A percentile compares a stretch with the other conserved stretches of the same genome.
Evolutionary conservation across 495 filamentous ascomycete genomes (phyloP).

Genomic region (Talaromyces liani): DNA sequence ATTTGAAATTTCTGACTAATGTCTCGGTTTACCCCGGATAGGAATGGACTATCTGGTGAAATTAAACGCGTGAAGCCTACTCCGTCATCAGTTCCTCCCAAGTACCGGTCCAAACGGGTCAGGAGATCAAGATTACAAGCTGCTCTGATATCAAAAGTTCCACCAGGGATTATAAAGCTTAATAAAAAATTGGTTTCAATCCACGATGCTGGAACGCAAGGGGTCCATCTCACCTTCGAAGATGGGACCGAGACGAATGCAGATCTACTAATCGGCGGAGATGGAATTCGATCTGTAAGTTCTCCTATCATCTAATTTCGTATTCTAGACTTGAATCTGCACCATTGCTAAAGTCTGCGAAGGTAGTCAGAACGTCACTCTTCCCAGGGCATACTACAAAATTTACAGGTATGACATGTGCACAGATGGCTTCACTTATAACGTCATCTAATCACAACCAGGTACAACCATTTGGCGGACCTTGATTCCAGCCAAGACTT

Average conservation of each 20-base stretch:
- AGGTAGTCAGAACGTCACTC: neutral
- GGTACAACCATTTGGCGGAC: constrained; percentile 34
- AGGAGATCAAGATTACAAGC: constrained; percentile 33
- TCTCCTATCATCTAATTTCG: neutral
- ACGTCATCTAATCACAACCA: neutral
- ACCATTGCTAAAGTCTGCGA: neutral
- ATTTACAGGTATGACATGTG: neutral
- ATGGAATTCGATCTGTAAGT: constrained; percentile 43
- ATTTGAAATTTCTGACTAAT: neutral
- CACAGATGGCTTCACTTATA: neutral
- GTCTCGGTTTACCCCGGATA: neutral
- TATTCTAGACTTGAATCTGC: no score
- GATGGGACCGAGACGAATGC: constrained; percentile 28
- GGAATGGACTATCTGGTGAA: constrained; percentile 2
- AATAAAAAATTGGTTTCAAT: constrained; percentile 29
- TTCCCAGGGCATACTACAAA: constrained; percentile 1
- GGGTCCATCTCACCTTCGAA: constrained; percentile 21
- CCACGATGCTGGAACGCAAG: constrained; percentile 17
- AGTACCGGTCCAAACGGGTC: constrained; percentile 15
- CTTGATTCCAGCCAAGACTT: constrained; percentile 17
- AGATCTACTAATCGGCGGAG: constrained; percentile 45
- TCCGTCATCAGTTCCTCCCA: neutral
- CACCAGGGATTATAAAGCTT: constrained; percentile 27
- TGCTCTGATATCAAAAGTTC: constrained; percentile 29
- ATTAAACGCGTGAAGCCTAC: neutral